Percentiles rank a stretch among this genome's conserved stretches.
These are phyloP conservation scores for Favolaschia claudopus DNA, from an alignment of 768 basidiomycete species.

Conservation along the genomic window DNA sequence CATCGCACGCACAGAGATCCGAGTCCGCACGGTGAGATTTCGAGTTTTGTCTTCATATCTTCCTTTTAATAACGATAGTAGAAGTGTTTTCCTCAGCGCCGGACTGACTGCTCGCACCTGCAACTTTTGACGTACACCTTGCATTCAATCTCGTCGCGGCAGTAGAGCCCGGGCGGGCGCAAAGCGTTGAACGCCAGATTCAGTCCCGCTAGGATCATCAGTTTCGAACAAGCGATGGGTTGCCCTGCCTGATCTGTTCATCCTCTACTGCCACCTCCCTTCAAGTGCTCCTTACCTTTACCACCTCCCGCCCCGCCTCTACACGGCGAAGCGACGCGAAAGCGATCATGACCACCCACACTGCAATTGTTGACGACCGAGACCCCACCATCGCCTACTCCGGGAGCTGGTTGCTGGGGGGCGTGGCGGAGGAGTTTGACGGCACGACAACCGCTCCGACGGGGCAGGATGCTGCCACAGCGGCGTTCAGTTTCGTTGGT, in stretches of 20 bases:
- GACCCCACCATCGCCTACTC: neutral
- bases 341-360: constrained; percentile 6
- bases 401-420: neutral
- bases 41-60: too few relatives aligned
- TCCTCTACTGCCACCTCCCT: too few relatives aligned
- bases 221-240: too few relatives aligned
- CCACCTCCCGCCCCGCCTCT: neutral
- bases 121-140: neutral
- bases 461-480: neutral
- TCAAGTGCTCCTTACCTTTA: too few relatives aligned
- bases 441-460: neutral
- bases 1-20: too few relatives aligned
- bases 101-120: too few relatives aligned
- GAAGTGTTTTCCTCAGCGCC: too few relatives aligned
- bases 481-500: constrained; percentile 5
- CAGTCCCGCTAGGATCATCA: too few relatives aligned
- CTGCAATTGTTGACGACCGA: constrained; percentile 3
- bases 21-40: too few relatives aligned
- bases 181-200: too few relatives aligned
- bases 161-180: neutral
- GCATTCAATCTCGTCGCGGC: neutral
- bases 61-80: neutral
- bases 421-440: neutral
- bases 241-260: too few relatives aligned
- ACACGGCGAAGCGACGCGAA: too few relatives aligned